Conservation (phyloP, 1,284 basidiomycete genomes). For the Rhodotorula sp. region DNA sequence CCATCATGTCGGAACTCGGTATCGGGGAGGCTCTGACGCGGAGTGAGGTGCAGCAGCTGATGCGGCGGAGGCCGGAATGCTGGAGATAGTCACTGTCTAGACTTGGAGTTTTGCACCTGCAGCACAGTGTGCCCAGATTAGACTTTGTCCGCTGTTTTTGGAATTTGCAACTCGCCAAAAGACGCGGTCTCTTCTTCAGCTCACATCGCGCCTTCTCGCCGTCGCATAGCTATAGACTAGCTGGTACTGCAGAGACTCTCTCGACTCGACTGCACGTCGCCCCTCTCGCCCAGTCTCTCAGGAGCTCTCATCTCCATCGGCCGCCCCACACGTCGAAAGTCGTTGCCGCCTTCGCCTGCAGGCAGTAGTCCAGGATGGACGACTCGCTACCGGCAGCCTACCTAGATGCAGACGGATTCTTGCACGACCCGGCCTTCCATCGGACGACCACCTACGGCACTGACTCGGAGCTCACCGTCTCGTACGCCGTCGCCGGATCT, state of each 20-base stretch:
- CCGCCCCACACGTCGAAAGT: background rate
- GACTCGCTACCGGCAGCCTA: background rate
- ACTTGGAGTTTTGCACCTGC: no score
- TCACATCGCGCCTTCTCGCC: no score
- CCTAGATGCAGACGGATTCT: background rate
- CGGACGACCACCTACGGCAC: background rate
- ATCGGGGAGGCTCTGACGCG: constrained; percentile 37
- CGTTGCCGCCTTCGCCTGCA: background rate
- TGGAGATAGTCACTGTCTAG: constrained; percentile 31
- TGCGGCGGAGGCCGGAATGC: constrained; percentile 43
- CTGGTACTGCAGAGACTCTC: no score
- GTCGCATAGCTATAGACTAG: no score
- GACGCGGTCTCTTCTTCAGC: no score
- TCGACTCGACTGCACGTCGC: no score
- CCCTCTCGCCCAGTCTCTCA: no score
- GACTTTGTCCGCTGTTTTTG: no score
- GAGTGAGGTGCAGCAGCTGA: constrained; percentile 38
- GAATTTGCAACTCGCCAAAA: no score
- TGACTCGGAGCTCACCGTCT: constrained; percentile 2
- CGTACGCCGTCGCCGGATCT: constrained; percentile 14
- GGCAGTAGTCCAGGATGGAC: no score
- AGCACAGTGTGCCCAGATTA: no score
- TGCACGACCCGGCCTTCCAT: constrained; percentile 6
- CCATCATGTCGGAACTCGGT: constrained; percentile 41
- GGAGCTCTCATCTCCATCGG: background rate